These are phyloP conservation scores for Cyberlindnera suaveolens DNA, from an alignment of 805 yeast genomes.

Conservation along the genomic window DNA sequence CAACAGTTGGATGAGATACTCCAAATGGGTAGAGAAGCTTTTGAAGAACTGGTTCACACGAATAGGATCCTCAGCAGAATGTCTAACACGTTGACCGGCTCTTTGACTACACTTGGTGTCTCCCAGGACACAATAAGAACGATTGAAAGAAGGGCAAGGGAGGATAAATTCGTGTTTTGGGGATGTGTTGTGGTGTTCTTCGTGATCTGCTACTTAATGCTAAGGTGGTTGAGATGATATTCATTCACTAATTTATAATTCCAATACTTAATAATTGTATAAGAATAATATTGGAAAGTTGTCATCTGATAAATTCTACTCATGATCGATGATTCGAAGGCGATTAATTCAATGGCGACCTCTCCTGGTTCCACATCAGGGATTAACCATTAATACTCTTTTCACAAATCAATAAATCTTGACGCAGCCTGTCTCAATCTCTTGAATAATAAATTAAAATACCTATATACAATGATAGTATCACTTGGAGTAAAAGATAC, in stretches of 20 bases:
- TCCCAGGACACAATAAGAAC: conserved; percentile 76
- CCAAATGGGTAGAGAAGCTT: conserved; percentile 82
- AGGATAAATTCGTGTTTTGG: conserved; percentile 85
- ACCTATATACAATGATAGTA: not conserved
- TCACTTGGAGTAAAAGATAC: conserved; percentile 46
- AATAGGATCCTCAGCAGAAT: conserved; percentile 60
- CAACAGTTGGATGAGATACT: conserved; percentile 83
- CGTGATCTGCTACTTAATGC: conserved; percentile 59
- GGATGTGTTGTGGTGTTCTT: conserved; percentile 60
- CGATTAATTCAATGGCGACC: no score
- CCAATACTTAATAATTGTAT: no score
- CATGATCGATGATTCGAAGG: no score
- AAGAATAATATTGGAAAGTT: no score
- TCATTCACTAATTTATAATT: not conserved
- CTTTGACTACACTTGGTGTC: conserved; percentile 78
- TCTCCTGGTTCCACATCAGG: no score
- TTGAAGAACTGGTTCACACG: conserved; percentile 82
- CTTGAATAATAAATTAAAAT: not conserved
- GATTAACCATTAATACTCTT: not conserved
- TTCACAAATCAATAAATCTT: not conserved
- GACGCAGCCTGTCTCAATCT: no score
- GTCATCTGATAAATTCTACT: no score
- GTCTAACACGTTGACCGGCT: conserved; percentile 45
- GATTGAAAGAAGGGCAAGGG: conserved; percentile 74
- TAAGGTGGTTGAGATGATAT: conserved; percentile 51